phyloP scores from a whole-genome alignment of 805 yeast species.

The Komagataella pseudopastoris region DNA sequence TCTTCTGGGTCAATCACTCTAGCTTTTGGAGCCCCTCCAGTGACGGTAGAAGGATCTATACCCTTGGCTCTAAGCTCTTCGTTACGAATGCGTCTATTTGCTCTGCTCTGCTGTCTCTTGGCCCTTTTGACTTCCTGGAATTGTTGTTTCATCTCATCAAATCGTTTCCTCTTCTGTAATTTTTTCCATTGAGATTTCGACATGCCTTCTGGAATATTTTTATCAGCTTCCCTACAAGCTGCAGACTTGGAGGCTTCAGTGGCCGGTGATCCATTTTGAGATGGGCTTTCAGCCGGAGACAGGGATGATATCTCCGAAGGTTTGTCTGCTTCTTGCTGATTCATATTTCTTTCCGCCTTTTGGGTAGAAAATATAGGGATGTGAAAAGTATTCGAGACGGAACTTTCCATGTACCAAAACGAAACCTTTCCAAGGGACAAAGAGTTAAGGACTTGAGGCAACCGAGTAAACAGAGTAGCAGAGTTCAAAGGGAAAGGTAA shows the following conservation, averaged over 20 bases:
- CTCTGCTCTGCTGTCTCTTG: slow-evolving; percentile 33
- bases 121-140: slow-evolving; percentile 37
- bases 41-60: slow-evolving; percentile 20
- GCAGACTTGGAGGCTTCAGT: slow-evolving; percentile 23
- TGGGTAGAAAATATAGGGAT: not conserved
- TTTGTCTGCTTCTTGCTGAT: not conserved
- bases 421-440: too few species aligned
- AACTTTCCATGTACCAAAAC: not conserved
- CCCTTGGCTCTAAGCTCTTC: slow-evolving; percentile 23
- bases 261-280: not conserved
- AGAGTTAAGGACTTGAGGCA: too few species aligned
- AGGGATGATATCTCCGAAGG: not conserved
- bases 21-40: slow-evolving; percentile 13
- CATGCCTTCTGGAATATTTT: slow-evolving; percentile 7
- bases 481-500: too few species aligned
- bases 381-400: not conserved
- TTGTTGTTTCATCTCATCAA: not conserved
- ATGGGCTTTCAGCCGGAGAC: not conserved
- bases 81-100: slow-evolving; percentile 15
- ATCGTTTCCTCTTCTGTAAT: not conserved
- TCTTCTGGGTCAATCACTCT: slow-evolving; percentile 23
- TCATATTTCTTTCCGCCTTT: not conserved
- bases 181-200: not conserved
- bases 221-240: slow-evolving; percentile 43
- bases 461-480: too few species aligned